Evolutionary conservation across 164 flowering plant genomes (phyloP).

Genomic region (Chloranthus sessilifolius): DNA sequence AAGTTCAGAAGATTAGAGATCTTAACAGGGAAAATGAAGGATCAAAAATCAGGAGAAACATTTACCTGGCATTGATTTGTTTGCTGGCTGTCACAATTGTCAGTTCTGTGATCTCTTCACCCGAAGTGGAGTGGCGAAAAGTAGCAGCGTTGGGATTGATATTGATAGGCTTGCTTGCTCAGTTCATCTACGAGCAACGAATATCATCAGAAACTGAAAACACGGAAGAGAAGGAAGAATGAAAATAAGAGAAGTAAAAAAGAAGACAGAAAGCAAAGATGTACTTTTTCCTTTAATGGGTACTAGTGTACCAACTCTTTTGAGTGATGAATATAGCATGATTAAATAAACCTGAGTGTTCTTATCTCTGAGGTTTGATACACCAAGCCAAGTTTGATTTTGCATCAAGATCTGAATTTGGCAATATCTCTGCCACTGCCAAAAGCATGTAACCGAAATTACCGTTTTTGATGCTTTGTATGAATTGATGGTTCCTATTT

Average conservation of each 20-base stretch:
- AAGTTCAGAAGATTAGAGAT: constrained; percentile 45
- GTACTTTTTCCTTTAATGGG: background rate
- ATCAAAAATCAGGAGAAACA: constrained; percentile 47
- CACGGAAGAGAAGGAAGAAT: constrained; percentile 21
- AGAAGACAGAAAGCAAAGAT: constrained; percentile 5
- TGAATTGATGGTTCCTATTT: no score
- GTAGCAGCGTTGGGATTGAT: constrained; percentile 53
- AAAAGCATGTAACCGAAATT: constrained; percentile 22
- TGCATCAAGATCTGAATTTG: constrained; percentile 37
- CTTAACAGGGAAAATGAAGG: constrained; percentile 46
- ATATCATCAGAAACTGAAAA: constrained; percentile 38
- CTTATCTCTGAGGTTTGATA: constrained; percentile 28
- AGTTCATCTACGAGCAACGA: constrained; percentile 59
- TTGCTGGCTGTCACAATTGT: constrained; percentile 37
- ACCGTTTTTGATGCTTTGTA: constrained; percentile 33
- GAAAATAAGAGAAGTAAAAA: constrained; percentile 5
- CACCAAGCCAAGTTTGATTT: constrained; percentile 43
- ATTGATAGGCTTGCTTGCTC: constrained; percentile 55
- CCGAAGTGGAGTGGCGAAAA: constrained; percentile 51
- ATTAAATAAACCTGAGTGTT: constrained; percentile 22
- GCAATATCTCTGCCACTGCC: constrained; percentile 41
- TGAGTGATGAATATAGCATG: constrained; percentile 21
- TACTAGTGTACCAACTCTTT: no score
- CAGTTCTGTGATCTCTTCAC: constrained; percentile 39
- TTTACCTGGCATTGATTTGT: constrained; percentile 64